Evolutionary conservation across 306 rosid species (phyloP), one percentile per base, ranked within the genome.

Genomic region (Prunus mongolica): DNA sequence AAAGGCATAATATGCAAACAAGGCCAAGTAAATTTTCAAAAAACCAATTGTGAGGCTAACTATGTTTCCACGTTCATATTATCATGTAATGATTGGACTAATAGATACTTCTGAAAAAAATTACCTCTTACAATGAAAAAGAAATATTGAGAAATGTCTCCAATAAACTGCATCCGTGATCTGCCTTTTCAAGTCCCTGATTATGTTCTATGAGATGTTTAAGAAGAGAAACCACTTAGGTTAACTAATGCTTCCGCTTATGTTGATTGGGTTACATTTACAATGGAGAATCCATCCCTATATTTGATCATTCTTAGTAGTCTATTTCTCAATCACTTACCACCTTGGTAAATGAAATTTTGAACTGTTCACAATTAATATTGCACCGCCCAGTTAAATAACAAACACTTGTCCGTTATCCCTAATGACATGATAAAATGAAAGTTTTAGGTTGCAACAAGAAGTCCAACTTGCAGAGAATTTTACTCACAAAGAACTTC

Each of bases 401-500:
- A 67, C 45, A 27, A 16, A 34, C 30, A 9, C 45, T 57, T 19
- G 24, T 80, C 30, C 32, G 4, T 14, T 30, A 14, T 22, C 9
- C 28, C 20, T 4, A 73, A 30, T 44, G 47, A 45, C 16, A 60
- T 12, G 55, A 38, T 16, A 49, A 24, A 49, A 9, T 32, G 52
- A 12, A 56, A 20, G 24, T 58, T 50, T 6, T 16, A 45, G 52
- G 46, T 19, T 64, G 68, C 27, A 75, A 69, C 41, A 25, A 62
- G 20, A 75, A 70, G 49, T 65, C 22, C 20, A 14, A 66, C 58
- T 27, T 57, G 76, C 55, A 56, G 64, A 67, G 60, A 38, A 5
- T 10, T 27, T 41, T 54, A 88, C 99, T 95, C 86, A 95, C 99
- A 69, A 78, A 95, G 97, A 75, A 88, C 99, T 90, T 95, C 99